phyloP scores from a whole-genome alignment of 2,329 filamentous ascomycete species.

The Davidsoniella neocaledoniae region DNA sequence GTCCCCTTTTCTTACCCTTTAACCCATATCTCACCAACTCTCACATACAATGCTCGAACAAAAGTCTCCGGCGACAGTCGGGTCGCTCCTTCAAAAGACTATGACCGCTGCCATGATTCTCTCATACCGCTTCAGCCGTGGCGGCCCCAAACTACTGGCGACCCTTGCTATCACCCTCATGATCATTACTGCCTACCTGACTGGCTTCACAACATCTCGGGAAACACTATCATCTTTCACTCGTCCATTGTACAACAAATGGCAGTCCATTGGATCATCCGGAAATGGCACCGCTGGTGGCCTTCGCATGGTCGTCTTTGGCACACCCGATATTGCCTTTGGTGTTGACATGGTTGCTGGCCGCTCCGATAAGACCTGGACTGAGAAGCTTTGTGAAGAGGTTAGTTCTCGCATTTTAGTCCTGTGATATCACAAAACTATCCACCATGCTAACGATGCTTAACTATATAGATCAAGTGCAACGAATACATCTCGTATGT shows the following conservation, averaged over 20 bases:
- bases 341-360: constrained; percentile 22
- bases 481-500: constrained; percentile 29
- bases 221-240: constrained; percentile 10
- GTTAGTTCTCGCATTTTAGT: constrained; percentile 18
- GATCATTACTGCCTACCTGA: constrained; percentile 16
- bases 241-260: constrained; percentile 14
- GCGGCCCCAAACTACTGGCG: constrained; percentile 19
- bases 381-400: constrained; percentile 30
- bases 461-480: constrained; percentile 27
- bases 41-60: constrained; percentile 5
- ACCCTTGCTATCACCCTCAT: constrained; percentile 18
- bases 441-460: not conserved
- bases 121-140: constrained; percentile 26
- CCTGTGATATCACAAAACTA: not conserved
- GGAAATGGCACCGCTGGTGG: constrained; percentile 18
- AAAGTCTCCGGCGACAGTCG: not conserved
- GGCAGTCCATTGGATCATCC: constrained; percentile 16
- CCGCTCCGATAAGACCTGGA: constrained; percentile 24
- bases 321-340: constrained; percentile 27
- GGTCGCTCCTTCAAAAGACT: constrained; percentile 2
- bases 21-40: not conserved
- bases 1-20: not conserved
- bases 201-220: constrained; percentile 13
- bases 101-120: constrained; percentile 16
- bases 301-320: constrained; percentile 35